phyloP scores from a whole-genome alignment of 805 yeast genomes.

The Wickerhamiella siamensis region DNA sequence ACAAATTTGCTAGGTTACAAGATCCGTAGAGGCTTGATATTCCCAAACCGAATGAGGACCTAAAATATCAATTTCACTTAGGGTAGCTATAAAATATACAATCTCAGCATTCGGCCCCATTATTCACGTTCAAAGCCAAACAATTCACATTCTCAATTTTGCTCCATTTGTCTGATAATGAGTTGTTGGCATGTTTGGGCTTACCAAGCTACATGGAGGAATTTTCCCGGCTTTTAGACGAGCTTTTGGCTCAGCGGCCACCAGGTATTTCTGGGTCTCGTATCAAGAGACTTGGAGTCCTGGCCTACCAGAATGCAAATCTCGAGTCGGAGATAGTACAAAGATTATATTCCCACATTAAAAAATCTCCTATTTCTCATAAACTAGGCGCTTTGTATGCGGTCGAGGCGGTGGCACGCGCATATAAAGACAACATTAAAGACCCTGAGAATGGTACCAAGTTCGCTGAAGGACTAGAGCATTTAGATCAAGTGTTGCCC shows the following conservation, averaged over 20 bases:
- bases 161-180: neutral
- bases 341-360: conserved; percentile 50
- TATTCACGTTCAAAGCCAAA: too few relatives aligned
- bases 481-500: conserved; percentile 3
- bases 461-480: conserved; percentile 6
- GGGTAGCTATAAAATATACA: too few relatives aligned
- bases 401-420: conserved; percentile 83
- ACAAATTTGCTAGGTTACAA: neutral
- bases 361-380: conserved; percentile 60
- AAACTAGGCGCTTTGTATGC: conserved; percentile 86
- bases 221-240: conserved; percentile 10
- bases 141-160: too few relatives aligned
- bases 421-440: conserved; percentile 56
- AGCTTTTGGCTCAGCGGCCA: conserved; percentile 28
- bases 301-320: conserved; percentile 55
- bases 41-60: too few relatives aligned
- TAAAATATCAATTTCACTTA: too few relatives aligned
- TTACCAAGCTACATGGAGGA: conserved; percentile 4
- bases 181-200: neutral
- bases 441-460: conserved; percentile 25
- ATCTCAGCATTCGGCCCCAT: too few relatives aligned
- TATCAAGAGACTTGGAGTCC: conserved; percentile 35
- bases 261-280: conserved; percentile 95
- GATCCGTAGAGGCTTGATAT: too few relatives aligned
- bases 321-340: conserved; percentile 28